These are phyloP conservation scores for Nadsonia fulvescens DNA, from an alignment of 805 yeast species.

Conservation along the genomic window DNA sequence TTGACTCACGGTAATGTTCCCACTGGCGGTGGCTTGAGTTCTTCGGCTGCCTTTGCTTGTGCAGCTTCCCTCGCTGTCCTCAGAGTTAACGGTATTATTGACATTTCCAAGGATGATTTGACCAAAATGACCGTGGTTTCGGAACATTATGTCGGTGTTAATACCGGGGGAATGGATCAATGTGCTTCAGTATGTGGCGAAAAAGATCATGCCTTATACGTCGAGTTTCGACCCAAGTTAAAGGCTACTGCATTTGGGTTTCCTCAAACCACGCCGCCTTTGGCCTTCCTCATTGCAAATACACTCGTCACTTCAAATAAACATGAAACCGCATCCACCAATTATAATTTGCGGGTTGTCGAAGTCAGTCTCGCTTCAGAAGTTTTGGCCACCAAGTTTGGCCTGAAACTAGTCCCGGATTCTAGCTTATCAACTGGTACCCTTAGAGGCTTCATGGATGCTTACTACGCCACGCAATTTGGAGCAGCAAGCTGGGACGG, in stretches of 20 bases:
- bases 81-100: constrained; percentile 28
- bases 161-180: constrained; percentile 71
- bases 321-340: constrained; percentile 49
- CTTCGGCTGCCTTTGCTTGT: constrained; percentile 57
- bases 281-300: constrained; percentile 45
- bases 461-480: constrained; percentile 21
- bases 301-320: constrained; percentile 46
- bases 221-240: constrained; percentile 42
- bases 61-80: constrained; percentile 42
- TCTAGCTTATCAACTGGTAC: constrained; percentile 41
- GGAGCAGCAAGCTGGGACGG: constrained; percentile 21
- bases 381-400: constrained; percentile 31
- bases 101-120: constrained; percentile 31
- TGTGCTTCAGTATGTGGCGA: constrained; percentile 54
- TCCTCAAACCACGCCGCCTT: constrained; percentile 27
- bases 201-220: constrained; percentile 35
- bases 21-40: constrained; percentile 52
- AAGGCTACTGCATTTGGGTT: constrained; percentile 35
- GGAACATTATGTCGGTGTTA: constrained; percentile 57
- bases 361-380: constrained; percentile 56
- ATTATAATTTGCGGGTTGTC: constrained; percentile 54
- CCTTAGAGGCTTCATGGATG: constrained; percentile 44
- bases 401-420: constrained; percentile 25
- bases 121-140: constrained; percentile 44
- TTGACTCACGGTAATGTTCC: constrained; percentile 50